Base-by-base conservation (phyloP, 179 eudicot genomes). In the Monotropa hypopitys region DNA sequence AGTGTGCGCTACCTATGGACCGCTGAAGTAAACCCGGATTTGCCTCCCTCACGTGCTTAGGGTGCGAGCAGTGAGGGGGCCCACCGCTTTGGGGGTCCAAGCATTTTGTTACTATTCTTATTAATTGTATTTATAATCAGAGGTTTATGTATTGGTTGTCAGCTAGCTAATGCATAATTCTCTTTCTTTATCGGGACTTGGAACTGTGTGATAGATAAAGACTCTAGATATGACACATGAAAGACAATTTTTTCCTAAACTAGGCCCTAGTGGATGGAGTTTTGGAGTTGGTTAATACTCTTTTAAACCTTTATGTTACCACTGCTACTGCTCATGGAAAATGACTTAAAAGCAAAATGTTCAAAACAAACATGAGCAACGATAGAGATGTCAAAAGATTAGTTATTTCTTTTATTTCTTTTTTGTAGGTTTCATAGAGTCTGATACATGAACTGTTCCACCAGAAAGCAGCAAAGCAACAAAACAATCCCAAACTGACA, bases 331-430 rank as follows among this genome's bases (percentile, higher is more conserved):
- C 53, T 78, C 81, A 56, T 65, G 42, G 83, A 86, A 83, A 84
- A 83, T 45, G 87, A 87, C 88, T 80, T n/a, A 79, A 20, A 73
- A 47, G 11, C 49, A 65, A 5, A 49, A 51, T 76, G 79, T 62
- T 82, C 78, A 82, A 80, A 76, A 77, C n/a, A 81, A 78, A 53
- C 82, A 77, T 74, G 35, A 79, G 85, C 86, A 79, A 53, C 54
- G 90, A 84, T 82, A 76, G 86, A 80, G 87, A 85, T 86, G 88
- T 77, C 49, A 75, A 69, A 69, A 56, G 77, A 23, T 11, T 33
- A 77, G 45, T 68, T 57, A 78, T 62, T 70, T 73, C 67, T 74
- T 76, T 72, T 73, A 77, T 56, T 76, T 81, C 80, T 81, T 71
- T 81, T 85, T 79, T 79, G 79, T 79, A 80, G 81, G 81, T 78